phyloP scores from a whole-genome alignment of 2,329 filamentous ascomycete species.

The Aspergillus udagawae region DNA sequence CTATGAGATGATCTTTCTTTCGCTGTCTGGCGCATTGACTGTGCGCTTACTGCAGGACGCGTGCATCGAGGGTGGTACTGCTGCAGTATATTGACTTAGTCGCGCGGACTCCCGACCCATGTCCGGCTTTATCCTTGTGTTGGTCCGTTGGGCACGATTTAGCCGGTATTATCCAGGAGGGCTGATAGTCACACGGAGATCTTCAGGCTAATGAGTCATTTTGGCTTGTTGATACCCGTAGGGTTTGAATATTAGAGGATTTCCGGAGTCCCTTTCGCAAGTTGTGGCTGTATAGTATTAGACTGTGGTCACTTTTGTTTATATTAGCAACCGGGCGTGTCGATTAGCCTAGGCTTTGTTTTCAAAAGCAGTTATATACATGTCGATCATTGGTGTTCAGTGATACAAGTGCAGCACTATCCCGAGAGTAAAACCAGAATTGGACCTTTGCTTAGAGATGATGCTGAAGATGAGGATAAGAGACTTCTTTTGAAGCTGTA shows the following conservation, averaged over 20 bases:
- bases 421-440: neutral
- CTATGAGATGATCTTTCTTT: conserved; percentile 21
- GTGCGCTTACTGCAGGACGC: neutral
- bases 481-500: neutral
- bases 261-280: neutral
- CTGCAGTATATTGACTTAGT: neutral
- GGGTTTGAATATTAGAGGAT: neutral
- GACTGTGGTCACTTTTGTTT: neutral
- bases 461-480: neutral
- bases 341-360: neutral
- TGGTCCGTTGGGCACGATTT: neutral
- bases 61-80: neutral
- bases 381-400: neutral
- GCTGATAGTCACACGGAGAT: neutral
- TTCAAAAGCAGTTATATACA: neutral
- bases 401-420: neutral
- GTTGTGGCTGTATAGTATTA: neutral
- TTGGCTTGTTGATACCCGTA: neutral
- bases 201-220: neutral
- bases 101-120: neutral
- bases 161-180: neutral
- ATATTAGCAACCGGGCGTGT: neutral
- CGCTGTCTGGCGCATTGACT: neutral
- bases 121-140: neutral
- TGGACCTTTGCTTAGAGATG: neutral